phyloP scores from a whole-genome alignment of 805 yeast genomes.

The Candida sakaeoensis region DNA sequence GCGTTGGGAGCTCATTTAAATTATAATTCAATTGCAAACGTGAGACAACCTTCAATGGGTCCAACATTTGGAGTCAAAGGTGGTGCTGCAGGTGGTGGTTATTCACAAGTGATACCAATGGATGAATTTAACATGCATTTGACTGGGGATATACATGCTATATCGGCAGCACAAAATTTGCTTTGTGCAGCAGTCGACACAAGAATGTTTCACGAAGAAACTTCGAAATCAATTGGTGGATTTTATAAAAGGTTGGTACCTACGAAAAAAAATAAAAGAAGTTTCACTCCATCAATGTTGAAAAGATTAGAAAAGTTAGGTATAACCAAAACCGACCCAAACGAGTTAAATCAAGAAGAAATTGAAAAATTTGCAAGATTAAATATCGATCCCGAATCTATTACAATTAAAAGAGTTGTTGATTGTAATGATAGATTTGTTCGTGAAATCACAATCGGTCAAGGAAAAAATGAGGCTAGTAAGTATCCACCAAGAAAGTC shows the following conservation, averaged over 20 bases:
- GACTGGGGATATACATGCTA: constrained; percentile 97
- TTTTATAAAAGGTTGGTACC: constrained; percentile 87
- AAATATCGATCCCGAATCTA: constrained; percentile 84
- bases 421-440: constrained; percentile 92
- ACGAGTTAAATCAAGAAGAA: constrained; percentile 76
- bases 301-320: constrained; percentile 76
- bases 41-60: constrained; percentile 98
- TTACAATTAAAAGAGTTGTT: constrained; percentile 89
- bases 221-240: constrained; percentile 74
- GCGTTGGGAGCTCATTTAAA: constrained; percentile 89
- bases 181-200: constrained; percentile 97
- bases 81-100: constrained; percentile 99
- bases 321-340: constrained; percentile 76
- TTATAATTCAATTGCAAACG: constrained; percentile 84
- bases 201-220: constrained; percentile 89
- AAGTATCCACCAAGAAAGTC: constrained; percentile 81
- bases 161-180: constrained; percentile 87
- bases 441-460: constrained; percentile 84
- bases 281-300: constrained; percentile 74
- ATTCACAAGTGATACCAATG: constrained; percentile 97
- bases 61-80: constrained; percentile 99
- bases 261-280: constrained; percentile 72
- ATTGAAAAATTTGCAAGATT: constrained; percentile 71
- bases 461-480: constrained; percentile 78
- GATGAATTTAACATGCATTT: constrained; percentile 97